These are phyloP conservation scores for Aquilaria agallochum DNA, from an alignment of 441 rosid species.

Conservation along the genomic window DNA sequence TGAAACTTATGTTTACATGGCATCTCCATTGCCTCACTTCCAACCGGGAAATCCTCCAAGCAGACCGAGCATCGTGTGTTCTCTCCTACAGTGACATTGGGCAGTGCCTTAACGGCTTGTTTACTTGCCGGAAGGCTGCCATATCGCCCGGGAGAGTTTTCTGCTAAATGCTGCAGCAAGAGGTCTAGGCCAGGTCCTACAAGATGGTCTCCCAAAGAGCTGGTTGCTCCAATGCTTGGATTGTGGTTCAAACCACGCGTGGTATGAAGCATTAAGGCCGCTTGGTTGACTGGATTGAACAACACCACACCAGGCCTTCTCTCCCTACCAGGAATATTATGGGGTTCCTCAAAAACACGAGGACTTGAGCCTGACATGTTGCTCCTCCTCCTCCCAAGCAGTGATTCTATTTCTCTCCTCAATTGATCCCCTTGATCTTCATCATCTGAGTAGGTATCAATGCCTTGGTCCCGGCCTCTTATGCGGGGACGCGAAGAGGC, in stretches of 20 bases:
- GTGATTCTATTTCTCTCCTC: conserved; percentile 35
- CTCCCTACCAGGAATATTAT: conserved; percentile 22
- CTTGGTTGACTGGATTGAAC: conserved; percentile 40
- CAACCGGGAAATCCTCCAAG: conserved; percentile 48
- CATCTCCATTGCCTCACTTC: conserved; percentile 60
- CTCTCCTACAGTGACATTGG: conserved; percentile 41
- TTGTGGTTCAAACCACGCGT: conserved; percentile 19
- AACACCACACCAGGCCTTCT: conserved; percentile 26
- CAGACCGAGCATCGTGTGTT: conserved; percentile 51
- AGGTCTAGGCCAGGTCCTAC: conserved; percentile 75
- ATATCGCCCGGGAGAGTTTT: conserved; percentile 55
- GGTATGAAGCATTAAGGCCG: conserved; percentile 35
- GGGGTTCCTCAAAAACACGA: conserved; percentile 17
- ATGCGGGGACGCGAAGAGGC: conserved; percentile 18
- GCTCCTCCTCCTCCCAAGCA: conserved; percentile 29
- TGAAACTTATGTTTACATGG: conserved; percentile 79
- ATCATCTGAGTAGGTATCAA: conserved; percentile 12
- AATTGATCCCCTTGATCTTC: conserved; percentile 21
- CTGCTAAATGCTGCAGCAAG: conserved; percentile 68
- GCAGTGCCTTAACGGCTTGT: conserved; percentile 58
- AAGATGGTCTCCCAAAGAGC: conserved; percentile 51
- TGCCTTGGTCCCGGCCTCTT: conserved; percentile 15
- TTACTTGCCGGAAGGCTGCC: conserved; percentile 73
- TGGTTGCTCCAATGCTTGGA: conserved; percentile 13
- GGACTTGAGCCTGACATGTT: conserved; percentile 23